Base-by-base conservation (phyloP, 345 rosid genomes). In the Ceriops zippeliana region DNA sequence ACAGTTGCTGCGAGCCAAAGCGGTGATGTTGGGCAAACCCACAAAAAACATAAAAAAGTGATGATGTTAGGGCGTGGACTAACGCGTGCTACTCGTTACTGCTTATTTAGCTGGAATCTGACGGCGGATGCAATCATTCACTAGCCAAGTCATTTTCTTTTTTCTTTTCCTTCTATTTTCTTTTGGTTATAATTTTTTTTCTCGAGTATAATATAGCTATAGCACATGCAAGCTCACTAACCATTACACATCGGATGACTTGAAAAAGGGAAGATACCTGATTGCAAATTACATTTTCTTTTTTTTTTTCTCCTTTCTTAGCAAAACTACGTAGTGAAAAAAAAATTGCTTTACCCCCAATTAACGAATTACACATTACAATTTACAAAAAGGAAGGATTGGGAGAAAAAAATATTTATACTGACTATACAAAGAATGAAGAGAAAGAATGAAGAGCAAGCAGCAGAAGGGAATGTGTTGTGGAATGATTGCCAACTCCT, bases 351-450 rank as follows among this genome's bases (percentile, higher is more conserved):
- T 54, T 30, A 10, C 75, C 63, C 67, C 72, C 75, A 69, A 27
- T 54, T 34, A 77, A 77, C 57, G 79, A 87, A 85, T 85, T 85
- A 85, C 87, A 80, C 70, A 76, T 67, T 72, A 82, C 80, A 78
- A 62, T 28, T 61, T 7, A 26, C 11, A 32, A 66, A 46, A 52
- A 27, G 7, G 16, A 26, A 27, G 19, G 17, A 42, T 37, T 1
- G 32, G 34, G 34, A 32, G 34, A 32, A 42, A 22, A 62, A 54
- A 16, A 62, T 27, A 70, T 72, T 4, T 31, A 24, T 24, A 24
- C 26, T 31, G 67, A 62, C 86, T 87, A 83, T 85, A 85, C 89
- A 83, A 83, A 82, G 86, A 87, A 87, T 84, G 62, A 46, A 70
- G 70, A 32, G 66, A 83, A 83, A 82, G 86, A 87, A 87, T 84